Evolutionary conservation across 345 rosid genomes (phyloP).

Genomic region (Aquilaria yunnanensis): DNA sequence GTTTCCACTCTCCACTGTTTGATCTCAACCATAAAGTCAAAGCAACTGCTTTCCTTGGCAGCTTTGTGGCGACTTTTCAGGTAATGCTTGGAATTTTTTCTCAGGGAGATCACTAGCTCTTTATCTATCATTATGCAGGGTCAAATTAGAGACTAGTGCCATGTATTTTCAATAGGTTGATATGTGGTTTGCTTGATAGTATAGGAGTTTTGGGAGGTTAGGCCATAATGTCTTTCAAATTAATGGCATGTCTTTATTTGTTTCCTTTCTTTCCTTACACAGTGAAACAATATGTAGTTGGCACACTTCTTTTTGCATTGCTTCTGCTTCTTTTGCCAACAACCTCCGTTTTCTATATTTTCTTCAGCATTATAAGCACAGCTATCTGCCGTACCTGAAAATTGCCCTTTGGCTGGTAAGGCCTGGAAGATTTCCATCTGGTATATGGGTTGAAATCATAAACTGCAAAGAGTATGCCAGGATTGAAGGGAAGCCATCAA

Average conservation of each 20-base stretch:
- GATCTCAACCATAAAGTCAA: constrained; percentile 63
- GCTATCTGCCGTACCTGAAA: constrained; percentile 47
- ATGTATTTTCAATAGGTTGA: no score
- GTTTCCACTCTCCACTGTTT: constrained; percentile 66
- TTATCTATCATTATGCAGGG: neutral
- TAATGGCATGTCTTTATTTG: no score
- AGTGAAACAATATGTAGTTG: constrained; percentile 85
- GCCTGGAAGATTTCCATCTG: constrained; percentile 73
- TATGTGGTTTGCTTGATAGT: no score
- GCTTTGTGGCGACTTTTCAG: constrained; percentile 94
- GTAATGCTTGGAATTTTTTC: constrained; percentile 27
- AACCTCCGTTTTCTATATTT: constrained; percentile 84
- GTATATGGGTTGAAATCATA: constrained; percentile 68
- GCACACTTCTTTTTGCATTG: constrained; percentile 78
- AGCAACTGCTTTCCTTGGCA: constrained; percentile 75
- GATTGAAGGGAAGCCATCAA: constrained; percentile 19
- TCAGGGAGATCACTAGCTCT: constrained; percentile 3
- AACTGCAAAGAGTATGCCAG: constrained; percentile 15
- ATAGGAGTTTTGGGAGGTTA: no score
- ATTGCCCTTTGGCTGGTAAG: constrained; percentile 60
- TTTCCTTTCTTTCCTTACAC: constrained; percentile 24
- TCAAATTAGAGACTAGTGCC: no score
- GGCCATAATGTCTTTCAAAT: no score
- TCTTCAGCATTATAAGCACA: constrained; percentile 72
- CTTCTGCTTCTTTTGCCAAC: constrained; percentile 81